These are phyloP conservation scores for Sechiopsis laciniata DNA, from an alignment of 306 rosid genomes.

Conservation along the genomic window DNA sequence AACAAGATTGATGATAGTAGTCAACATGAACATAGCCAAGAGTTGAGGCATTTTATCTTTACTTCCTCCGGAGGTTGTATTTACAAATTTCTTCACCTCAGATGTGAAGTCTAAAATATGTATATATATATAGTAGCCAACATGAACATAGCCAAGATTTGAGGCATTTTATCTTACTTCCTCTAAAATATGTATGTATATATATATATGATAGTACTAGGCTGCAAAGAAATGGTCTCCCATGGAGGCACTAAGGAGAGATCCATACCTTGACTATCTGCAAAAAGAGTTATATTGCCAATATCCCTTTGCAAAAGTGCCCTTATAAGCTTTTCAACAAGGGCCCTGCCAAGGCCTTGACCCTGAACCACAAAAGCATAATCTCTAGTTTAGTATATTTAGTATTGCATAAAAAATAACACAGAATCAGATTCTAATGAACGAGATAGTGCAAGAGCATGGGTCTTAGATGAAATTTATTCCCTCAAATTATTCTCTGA, in stretches of 20 bases:
- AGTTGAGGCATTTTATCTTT: not conserved
- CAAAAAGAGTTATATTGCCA: conserved; percentile 89
- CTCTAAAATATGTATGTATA: too few relatives aligned
- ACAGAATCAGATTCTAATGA: too few relatives aligned
- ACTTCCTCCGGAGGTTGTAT: too few relatives aligned
- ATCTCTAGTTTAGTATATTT: conserved; percentile 23
- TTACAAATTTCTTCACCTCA: not conserved
- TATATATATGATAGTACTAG: not conserved
- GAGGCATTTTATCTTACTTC: too few relatives aligned
- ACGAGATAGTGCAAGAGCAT: not conserved
- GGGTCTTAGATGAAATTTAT: not conserved
- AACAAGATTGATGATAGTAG: not conserved
- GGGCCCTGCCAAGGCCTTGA: conserved; percentile 94
- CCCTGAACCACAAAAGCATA: conserved; percentile 49
- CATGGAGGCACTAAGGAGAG: not conserved
- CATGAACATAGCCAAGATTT: too few relatives aligned
- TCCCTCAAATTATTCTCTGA: too few relatives aligned
- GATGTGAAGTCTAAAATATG: not conserved
- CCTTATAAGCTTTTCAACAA: conserved; percentile 78
- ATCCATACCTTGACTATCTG: conserved; percentile 78
- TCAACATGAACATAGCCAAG: not conserved
- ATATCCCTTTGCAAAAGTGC: conserved; percentile 86
- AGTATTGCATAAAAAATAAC: not conserved
- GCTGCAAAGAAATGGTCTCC: not conserved
- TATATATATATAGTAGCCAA: too few relatives aligned